Evolutionary conservation across 2,329 filamentous ascomycete species (phyloP).

Genomic region (Lizonia empirigonia): DNA sequence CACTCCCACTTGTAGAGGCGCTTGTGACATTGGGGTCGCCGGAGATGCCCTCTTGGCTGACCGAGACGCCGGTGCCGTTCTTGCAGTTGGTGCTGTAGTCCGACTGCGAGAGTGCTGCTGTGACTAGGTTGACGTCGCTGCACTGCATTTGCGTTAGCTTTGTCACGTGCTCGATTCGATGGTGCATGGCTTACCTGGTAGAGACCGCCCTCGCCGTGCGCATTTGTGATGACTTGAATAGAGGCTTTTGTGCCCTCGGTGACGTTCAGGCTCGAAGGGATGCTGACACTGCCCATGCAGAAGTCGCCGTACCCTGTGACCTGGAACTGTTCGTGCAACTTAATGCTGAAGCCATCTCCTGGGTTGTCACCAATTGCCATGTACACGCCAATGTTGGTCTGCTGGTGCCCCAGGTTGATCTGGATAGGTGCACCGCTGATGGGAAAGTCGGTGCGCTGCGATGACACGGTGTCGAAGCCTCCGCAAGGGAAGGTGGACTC

Average conservation of each 20-base stretch:
- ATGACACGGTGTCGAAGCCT: constrained; percentile 52
- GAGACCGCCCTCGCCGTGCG: constrained; percentile 63
- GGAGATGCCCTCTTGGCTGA: constrained; percentile 47
- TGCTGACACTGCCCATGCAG: constrained; percentile 65
- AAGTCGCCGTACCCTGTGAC: constrained; percentile 67
- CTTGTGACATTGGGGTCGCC: constrained; percentile 56
- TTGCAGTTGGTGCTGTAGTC: constrained; percentile 58
- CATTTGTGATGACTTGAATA: constrained; percentile 71
- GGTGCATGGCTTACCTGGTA: constrained; percentile 60
- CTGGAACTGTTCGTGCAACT: constrained; percentile 66
- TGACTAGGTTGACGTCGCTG: constrained; percentile 72
- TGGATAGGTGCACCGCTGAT: constrained; percentile 58
- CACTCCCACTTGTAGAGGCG: constrained; percentile 39
- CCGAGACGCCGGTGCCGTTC: constrained; percentile 63
- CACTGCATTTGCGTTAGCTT: constrained; percentile 56
- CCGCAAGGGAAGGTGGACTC: constrained; percentile 58
- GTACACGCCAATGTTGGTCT: constrained; percentile 59
- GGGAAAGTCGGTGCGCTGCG: constrained; percentile 56
- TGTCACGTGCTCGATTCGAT: neutral
- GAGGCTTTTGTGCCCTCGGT: constrained; percentile 67
- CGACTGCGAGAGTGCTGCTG: constrained; percentile 54
- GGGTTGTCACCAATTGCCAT: constrained; percentile 59
- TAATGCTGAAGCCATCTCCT: constrained; percentile 70
- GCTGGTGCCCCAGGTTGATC: constrained; percentile 58
- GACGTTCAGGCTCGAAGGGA: constrained; percentile 59